Conservation (phyloP, 805 yeast species). For the Yarrowia divulgata region DNA sequence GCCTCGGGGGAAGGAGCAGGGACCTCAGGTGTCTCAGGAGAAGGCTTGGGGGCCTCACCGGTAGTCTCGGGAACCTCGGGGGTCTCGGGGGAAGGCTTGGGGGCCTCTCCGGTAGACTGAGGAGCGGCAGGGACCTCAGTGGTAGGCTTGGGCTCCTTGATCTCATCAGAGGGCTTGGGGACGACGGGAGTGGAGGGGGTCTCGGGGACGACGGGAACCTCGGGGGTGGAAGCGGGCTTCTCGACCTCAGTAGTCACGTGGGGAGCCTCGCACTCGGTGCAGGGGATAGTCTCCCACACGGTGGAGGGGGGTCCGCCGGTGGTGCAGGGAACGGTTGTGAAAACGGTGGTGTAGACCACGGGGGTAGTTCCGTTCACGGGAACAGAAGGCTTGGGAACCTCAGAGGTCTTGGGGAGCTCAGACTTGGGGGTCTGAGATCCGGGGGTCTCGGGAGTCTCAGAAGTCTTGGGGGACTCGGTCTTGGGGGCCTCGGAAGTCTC, state of each 20-base stretch:
- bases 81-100: background rate
- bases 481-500: slow-evolving; percentile 9
- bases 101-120: background rate
- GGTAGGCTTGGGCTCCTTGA: background rate
- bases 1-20: background rate
- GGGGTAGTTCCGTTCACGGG: slow-evolving; percentile 9
- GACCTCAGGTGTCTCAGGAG: background rate
- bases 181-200: background rate
- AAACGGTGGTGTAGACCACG: slow-evolving; percentile 14
- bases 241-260: slow-evolving; percentile 7
- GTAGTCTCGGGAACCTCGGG: background rate
- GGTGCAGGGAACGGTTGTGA: slow-evolving; percentile 31
- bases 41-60: background rate
- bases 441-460: slow-evolving; percentile 10
- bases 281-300: slow-evolving; percentile 13
- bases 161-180: background rate
- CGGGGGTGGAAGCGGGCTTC: background rate
- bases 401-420: slow-evolving; percentile 4
- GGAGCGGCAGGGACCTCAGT: background rate
- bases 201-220: background rate
- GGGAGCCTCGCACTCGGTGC: slow-evolving; percentile 30
- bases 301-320: slow-evolving; percentile 35
- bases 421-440: background rate
- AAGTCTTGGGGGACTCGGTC: slow-evolving; percentile 15
- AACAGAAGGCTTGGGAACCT: background rate